Conservation (phyloP, 352 stramenopile species). For the Phytophthora citrophthora region DNA sequence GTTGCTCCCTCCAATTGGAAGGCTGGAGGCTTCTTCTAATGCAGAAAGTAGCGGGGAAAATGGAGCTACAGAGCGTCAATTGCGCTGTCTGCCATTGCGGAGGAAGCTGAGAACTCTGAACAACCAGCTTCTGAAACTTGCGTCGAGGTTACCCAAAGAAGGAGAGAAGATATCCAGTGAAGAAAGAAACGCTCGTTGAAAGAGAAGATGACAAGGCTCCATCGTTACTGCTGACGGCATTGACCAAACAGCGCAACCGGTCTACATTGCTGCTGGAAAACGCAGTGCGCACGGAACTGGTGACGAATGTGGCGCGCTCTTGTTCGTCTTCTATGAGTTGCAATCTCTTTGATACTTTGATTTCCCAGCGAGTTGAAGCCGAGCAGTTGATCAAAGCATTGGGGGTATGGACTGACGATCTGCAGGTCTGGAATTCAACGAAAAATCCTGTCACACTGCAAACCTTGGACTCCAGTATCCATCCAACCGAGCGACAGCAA, state of each 20-base stretch:
- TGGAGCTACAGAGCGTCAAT: slow-evolving; percentile 8
- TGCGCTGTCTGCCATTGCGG: slow-evolving; percentile 53
- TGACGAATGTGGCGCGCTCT: slow-evolving; percentile 18
- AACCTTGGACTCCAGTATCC: not conserved
- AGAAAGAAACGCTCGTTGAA: not conserved
- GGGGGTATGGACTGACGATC: slow-evolving; percentile 21
- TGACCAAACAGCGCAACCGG: slow-evolving; percentile 55
- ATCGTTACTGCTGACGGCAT: slow-evolving; percentile 62
- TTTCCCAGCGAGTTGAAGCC: slow-evolving; percentile 11
- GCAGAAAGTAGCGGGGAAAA: not conserved
- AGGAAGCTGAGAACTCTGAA: slow-evolving; percentile 51
- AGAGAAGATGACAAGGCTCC: slow-evolving; percentile 32
- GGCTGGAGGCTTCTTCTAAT: slow-evolving; percentile 40
- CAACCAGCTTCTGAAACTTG: slow-evolving; percentile 39
- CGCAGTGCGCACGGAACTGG: slow-evolving; percentile 29
- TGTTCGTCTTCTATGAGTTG: slow-evolving; percentile 7
- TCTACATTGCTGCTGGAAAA: slow-evolving; percentile 47
- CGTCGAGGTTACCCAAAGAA: slow-evolving; percentile 1
- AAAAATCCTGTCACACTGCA: slow-evolving; percentile 14
- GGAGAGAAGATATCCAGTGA: not conserved
- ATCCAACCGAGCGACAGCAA: slow-evolving; percentile 5
- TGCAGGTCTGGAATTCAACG: slow-evolving; percentile 29
- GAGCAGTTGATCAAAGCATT: slow-evolving; percentile 21
- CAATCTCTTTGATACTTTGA: slow-evolving; percentile 14
- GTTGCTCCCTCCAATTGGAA: slow-evolving; percentile 58